Percentiles rank a stretch among this genome's conserved stretches.
Conservation (phyloP, 1,139 yeast genomes). For the Geotrichum phurueaensis region DNA sequence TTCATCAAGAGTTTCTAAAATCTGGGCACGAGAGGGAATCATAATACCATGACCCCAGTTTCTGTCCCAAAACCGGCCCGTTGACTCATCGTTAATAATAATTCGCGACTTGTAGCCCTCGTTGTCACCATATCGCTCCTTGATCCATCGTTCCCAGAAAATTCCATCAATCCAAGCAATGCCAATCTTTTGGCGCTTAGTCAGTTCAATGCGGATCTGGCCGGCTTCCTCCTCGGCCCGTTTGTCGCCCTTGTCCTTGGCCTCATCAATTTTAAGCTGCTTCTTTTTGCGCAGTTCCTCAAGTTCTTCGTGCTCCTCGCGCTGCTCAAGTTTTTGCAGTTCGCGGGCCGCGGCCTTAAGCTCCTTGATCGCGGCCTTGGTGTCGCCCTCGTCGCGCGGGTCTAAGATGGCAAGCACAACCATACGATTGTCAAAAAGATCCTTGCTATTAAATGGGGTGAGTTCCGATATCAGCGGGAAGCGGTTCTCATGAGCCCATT, state of each 20-base stretch:
- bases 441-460: constrained; percentile 34
- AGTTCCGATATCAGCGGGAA: constrained; percentile 36
- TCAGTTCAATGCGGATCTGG: constrained; percentile 27
- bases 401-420: constrained; percentile 35
- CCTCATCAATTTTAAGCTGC: constrained; percentile 34
- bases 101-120: constrained; percentile 25
- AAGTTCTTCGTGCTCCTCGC: constrained; percentile 28
- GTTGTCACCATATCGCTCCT: constrained; percentile 30
- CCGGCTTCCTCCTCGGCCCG: constrained; percentile 32
- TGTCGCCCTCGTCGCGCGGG: constrained; percentile 28
- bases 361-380: constrained; percentile 29
- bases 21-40: constrained; percentile 26
- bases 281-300: constrained; percentile 32
- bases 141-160: constrained; percentile 37
- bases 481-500: constrained; percentile 36
- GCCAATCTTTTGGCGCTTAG: constrained; percentile 30
- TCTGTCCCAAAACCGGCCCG: constrained; percentile 33
- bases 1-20: constrained; percentile 29
- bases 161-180: constrained; percentile 38
- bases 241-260: constrained; percentile 33
- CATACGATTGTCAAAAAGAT: constrained; percentile 30
- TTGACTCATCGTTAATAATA: constrained; percentile 31
- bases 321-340: constrained; percentile 25
- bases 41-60: constrained; percentile 27
- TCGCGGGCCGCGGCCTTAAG: constrained; percentile 32